phyloP scores from a whole-genome alignment of 768 basidiomycete genomes.

The Russula compacta region DNA sequence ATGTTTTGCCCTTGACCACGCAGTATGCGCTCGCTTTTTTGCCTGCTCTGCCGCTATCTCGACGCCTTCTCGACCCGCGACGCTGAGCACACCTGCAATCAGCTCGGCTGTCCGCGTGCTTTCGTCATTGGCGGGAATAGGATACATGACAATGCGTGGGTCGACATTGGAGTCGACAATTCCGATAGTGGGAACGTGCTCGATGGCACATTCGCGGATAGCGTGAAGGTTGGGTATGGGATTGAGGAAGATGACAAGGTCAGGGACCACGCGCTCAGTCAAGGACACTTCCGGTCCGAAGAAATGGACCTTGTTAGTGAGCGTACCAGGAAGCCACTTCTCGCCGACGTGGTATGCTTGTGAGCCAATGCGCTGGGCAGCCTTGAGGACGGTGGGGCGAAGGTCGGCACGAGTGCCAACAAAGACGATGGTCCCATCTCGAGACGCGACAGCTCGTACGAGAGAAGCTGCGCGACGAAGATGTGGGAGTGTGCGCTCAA shows the following conservation, averaged over 20 bases:
- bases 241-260: constrained; percentile 87
- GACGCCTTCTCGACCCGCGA: constrained; percentile 75
- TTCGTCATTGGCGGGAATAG: constrained; percentile 98
- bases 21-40: constrained; percentile 5
- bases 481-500: constrained; percentile 88
- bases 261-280: constrained; percentile 57
- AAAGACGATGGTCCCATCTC: constrained; percentile 81
- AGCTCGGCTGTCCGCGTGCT: constrained; percentile 85
- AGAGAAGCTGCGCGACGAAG: constrained; percentile 86
- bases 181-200: constrained; percentile 88
- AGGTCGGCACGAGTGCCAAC: constrained; percentile 83
- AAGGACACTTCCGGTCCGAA: constrained; percentile 52
- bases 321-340: constrained; percentile 90
- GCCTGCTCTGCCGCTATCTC: constrained; percentile 34
- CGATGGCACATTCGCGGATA: constrained; percentile 83
- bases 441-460: constrained; percentile 69
- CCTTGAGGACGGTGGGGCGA: constrained; percentile 62
- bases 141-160: constrained; percentile 93
- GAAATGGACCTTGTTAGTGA: constrained; percentile 77
- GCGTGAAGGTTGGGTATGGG: constrained; percentile 78
- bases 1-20: constrained; percentile 7
- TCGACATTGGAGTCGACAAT: constrained; percentile 94
- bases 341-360: constrained; percentile 83
- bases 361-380: constrained; percentile 66
- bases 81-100: constrained; percentile 79